A percentile compares a stretch with the other conserved stretches of the same genome.
Conservation (phyloP, 2,329 filamentous ascomycete genomes). For the Lasiodiplodia citricola region DNA sequence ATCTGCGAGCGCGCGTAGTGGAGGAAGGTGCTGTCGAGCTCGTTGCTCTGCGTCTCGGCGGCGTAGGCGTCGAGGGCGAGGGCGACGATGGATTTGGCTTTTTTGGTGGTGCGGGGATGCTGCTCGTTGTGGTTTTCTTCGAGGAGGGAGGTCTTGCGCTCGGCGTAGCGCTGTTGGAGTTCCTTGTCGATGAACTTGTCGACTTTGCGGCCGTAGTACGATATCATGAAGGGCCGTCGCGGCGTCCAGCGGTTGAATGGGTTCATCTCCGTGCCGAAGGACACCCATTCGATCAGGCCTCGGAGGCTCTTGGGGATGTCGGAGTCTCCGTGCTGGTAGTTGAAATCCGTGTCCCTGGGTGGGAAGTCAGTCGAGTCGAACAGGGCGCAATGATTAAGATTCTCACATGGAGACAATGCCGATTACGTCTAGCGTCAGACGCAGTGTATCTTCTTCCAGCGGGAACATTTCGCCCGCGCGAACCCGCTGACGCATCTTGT, state of each 20-base stretch:
- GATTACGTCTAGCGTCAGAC: constrained; percentile 39
- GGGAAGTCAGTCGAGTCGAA: neutral
- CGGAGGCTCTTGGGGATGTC: neutral
- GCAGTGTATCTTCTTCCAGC: constrained; percentile 33
- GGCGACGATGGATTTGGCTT: neutral
- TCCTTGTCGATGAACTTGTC: constrained; percentile 34
- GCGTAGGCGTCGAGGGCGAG: constrained; percentile 29
- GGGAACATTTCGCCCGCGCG: constrained; percentile 34
- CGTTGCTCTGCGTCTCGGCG: constrained; percentile 34
- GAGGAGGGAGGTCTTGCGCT: neutral
- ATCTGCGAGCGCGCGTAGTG: constrained; percentile 29
- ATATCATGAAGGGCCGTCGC: constrained; percentile 36
- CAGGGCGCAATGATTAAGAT: constrained; percentile 14
- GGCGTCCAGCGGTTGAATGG: constrained; percentile 32
- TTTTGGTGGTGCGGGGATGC: neutral
- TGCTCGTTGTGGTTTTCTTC: neutral
- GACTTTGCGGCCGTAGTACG: constrained; percentile 37
- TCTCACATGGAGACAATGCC: constrained; percentile 30
- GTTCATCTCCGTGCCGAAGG: neutral
- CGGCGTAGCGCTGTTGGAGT: constrained; percentile 29
- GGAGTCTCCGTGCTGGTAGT: neutral
- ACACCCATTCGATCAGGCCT: neutral
- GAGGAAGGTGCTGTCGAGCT: constrained; percentile 32
- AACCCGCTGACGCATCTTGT: constrained; percentile 33
- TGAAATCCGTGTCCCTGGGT: neutral